These are phyloP conservation scores for Magnolia sinica DNA, from an alignment of 164 flowering plant genomes.

Conservation along the genomic window DNA sequence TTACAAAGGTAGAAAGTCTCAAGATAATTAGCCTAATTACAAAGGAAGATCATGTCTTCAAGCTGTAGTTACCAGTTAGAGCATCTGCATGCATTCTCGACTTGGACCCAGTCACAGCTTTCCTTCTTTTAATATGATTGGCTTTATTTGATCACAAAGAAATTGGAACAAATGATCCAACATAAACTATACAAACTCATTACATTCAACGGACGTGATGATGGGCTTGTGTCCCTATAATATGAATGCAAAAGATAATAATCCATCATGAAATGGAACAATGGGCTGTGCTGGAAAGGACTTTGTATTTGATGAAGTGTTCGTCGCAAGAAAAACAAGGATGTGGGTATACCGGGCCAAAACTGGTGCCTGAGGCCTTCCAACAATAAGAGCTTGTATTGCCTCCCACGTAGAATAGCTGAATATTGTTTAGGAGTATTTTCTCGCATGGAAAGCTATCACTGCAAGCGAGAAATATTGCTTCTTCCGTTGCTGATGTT, in stretches of 20 bases:
- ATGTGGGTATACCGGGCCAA: conserved; percentile 53
- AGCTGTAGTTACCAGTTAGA: background rate
- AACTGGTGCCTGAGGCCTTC: conserved; percentile 64
- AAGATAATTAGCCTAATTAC: background rate
- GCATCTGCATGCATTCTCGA: background rate
- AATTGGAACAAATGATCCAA: background rate
- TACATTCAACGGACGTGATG: background rate
- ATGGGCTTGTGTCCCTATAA: background rate
- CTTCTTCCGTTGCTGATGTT: conserved; percentile 75
- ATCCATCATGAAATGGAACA: conserved; percentile 11
- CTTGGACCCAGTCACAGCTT: background rate
- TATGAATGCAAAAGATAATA: background rate
- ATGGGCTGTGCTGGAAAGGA: conserved; percentile 11
- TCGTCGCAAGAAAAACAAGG: conserved; percentile 46
- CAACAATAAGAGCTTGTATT: conserved; percentile 62
- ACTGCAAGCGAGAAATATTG: conserved; percentile 76
- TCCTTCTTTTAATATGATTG: background rate
- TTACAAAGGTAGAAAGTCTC: background rate
- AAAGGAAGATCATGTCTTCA: background rate
- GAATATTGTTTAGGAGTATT: conserved; percentile 59
- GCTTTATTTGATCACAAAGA: background rate
- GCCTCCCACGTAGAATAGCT: conserved; percentile 32
- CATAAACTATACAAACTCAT: background rate
- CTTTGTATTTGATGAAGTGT: conserved; percentile 30
- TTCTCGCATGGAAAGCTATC: conserved; percentile 64